phyloP scores from a whole-genome alignment of 176 grass and related monocot genomes.

The Puya raimondii region DNA sequence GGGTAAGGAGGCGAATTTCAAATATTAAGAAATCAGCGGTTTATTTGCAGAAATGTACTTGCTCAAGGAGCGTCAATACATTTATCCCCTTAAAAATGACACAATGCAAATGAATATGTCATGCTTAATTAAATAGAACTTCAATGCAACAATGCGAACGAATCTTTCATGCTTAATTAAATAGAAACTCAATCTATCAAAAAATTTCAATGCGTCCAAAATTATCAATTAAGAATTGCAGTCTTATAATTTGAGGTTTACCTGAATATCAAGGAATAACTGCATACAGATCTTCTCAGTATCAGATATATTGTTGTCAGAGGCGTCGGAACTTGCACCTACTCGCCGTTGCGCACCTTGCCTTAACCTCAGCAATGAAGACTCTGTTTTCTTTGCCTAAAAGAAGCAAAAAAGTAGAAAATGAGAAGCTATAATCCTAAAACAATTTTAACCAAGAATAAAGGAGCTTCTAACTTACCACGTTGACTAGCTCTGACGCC shows the following conservation, averaged over 20 bases:
- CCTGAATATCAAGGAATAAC: conserved; percentile 99
- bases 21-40: too few relatives aligned
- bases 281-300: conserved; percentile 99
- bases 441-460: neutral
- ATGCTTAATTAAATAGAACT: neutral
- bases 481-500: conserved; percentile 77
- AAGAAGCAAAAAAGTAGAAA: conserved; percentile 15
- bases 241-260: conserved; percentile 6
- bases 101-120: neutral
- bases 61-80: too few relatives aligned
- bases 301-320: conserved; percentile 82
- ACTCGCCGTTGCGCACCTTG: conserved; percentile 84
- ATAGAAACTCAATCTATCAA: neutral
- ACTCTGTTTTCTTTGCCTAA: conserved; percentile 89
- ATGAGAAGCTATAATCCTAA: neutral
- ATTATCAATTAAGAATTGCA: neutral
- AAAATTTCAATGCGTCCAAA: neutral
- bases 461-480: conserved; percentile 51
- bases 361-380: conserved; percentile 84
- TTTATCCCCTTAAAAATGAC: too few relatives aligned
- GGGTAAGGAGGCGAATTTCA: too few relatives aligned
- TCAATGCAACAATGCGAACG: neutral
- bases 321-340: conserved; percentile 73
- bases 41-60: too few relatives aligned
- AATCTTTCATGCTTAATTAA: neutral